phyloP scores from a whole-genome alignment of 176 grass and related monocot genomes.

The Chrysopogon serrulatus region DNA sequence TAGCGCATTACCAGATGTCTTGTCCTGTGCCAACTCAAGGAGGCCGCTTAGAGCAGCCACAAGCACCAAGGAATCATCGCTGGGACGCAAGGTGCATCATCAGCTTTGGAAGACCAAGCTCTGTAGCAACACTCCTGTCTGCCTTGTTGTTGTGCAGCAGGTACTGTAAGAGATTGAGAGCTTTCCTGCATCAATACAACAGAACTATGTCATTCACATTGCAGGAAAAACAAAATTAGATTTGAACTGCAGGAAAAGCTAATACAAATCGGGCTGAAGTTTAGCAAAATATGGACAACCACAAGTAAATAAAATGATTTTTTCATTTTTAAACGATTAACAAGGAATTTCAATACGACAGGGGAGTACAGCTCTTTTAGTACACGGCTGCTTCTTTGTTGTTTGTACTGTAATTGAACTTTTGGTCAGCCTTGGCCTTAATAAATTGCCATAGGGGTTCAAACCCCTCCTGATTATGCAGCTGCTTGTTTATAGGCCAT shows the following conservation, averaged over 20 bases:
- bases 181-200: slow-evolving; percentile 56
- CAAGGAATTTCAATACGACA: background rate
- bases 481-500: too few relatives aligned
- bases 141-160: slow-evolving; percentile 50
- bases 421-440: too few relatives aligned
- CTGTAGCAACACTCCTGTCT: slow-evolving; percentile 38
- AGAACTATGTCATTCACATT: background rate
- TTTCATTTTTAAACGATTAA: background rate
- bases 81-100: slow-evolving; percentile 63
- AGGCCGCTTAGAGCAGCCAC: slow-evolving; percentile 66
- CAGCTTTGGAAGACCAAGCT: slow-evolving; percentile 64
- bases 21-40: slow-evolving; percentile 58
- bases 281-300: background rate
- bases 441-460: too few relatives aligned
- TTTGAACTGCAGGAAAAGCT: background rate
- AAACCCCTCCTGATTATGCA: too few relatives aligned
- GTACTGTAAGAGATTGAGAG: slow-evolving; percentile 67
- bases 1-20: background rate
- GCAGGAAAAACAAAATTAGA: background rate
- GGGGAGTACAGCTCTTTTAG: background rate
- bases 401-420: too few relatives aligned
- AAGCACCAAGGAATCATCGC: slow-evolving; percentile 56
- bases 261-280: background rate
- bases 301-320: background rate
- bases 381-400: background rate